Percentiles rank a stretch among this genome's conserved stretches.
Conservation (phyloP, 345 rosid genomes). For the Aquilaria yunnanensis region DNA sequence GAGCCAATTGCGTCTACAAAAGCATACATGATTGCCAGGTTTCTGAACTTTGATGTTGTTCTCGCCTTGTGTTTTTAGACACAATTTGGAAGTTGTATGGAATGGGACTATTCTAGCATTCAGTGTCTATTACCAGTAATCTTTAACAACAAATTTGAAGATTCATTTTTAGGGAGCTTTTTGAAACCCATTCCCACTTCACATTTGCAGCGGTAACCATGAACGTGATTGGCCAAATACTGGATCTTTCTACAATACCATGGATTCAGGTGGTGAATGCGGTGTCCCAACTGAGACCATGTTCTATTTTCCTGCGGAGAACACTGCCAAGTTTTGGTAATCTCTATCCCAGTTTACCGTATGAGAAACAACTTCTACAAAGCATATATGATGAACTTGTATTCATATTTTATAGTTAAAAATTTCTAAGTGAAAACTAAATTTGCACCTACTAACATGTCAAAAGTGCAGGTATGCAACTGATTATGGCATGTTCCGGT, state of each 20-base stretch:
- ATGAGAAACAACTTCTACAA: no score
- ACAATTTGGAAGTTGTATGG: neutral
- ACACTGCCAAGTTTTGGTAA: constrained; percentile 67
- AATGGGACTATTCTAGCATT: no score
- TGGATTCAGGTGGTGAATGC: constrained; percentile 56
- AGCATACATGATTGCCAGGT: constrained; percentile 83
- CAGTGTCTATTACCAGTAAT: constrained; percentile 4
- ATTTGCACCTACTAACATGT: no score
- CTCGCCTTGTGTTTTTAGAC: neutral
- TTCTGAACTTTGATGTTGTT: neutral
- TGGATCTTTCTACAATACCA: constrained; percentile 49
- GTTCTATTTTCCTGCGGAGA: constrained; percentile 50
- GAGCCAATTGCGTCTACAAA: constrained; percentile 63
- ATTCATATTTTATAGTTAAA: no score
- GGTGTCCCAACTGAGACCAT: constrained; percentile 48
- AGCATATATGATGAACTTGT: no score
- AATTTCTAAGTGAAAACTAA: no score
- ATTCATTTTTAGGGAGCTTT: neutral
- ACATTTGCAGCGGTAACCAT: constrained; percentile 59
- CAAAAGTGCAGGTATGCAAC: constrained; percentile 49
- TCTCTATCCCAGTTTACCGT: neutral
- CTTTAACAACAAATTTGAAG: neutral
- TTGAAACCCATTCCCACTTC: neutral
- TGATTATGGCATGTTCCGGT: constrained; percentile 67
- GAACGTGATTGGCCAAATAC: constrained; percentile 76